Conservation (phyloP, 805 yeast genomes). For the Saccharomyces kudriavzevii region DNA sequence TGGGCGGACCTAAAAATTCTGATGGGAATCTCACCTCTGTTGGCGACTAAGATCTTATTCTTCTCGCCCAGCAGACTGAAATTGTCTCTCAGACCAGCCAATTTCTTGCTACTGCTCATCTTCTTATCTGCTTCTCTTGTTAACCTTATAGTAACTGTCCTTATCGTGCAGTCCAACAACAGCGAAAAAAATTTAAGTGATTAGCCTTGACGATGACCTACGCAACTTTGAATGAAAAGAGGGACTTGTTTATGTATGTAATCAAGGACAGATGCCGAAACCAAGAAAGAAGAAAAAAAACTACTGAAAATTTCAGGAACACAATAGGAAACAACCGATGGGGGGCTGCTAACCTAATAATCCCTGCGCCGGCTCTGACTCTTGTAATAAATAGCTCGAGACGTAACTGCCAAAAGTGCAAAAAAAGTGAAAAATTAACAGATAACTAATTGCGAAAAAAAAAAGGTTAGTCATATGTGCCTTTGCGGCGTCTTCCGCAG, state of each 20-base stretch:
- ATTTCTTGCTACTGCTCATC: slow-evolving; percentile 10
- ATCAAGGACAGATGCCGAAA: background rate
- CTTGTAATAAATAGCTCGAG: background rate
- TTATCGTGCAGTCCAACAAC: background rate
- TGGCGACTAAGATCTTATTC: slow-evolving; percentile 66
- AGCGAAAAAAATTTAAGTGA: background rate
- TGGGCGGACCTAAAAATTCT: slow-evolving; percentile 95
- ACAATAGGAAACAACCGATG: background rate
- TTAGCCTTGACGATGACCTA: background rate
- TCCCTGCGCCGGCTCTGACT: background rate
- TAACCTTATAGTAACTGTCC: background rate
- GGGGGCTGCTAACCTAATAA: background rate
- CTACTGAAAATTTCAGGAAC: background rate
- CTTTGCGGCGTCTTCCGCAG: background rate
- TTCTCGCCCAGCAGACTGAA: slow-evolving; percentile 33
- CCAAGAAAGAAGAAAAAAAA: background rate
- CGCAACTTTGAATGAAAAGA: background rate
- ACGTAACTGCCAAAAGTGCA: background rate
- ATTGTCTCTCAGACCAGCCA: slow-evolving; percentile 29
- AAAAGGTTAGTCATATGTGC: background rate
- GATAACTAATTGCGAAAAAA: background rate
- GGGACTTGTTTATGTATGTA: background rate
- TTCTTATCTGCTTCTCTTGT: background rate
- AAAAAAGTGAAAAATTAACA: background rate
- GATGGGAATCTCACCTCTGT: slow-evolving; percentile 79